Evolutionary conservation across 306 rosid species (phyloP), one percentile per base, ranked within the genome.

Genomic region (Fragaria vesca): DNA sequence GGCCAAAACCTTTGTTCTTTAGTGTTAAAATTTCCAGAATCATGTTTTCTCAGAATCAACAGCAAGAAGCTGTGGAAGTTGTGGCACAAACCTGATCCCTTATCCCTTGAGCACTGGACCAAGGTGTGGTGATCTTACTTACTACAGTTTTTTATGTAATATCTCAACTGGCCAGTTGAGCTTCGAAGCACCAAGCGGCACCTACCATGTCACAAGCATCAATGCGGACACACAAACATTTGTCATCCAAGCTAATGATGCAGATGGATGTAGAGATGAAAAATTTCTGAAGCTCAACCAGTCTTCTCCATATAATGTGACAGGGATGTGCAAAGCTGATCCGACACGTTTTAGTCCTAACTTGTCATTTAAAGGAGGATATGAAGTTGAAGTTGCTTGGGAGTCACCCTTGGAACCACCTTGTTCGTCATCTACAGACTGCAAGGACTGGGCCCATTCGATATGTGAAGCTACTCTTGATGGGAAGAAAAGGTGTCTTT

Each of bases 71-170:
- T 91, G 97, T 76, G 90, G 82, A 71, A 81, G 87, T 71, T 91
- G 97, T 84, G 97, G 97, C 66, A 90, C 94, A 85, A 89, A 90
- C 74, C 76, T 88, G 66, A 76, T 91, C 77, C 90, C 97, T 42
- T 91, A 91, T 80, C 97, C 97, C 51, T 87, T 91, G 1, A 88
- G 97, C 83, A 90, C 86, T 36, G 89, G 91, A 69, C 85, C 89
- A 69, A 54, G 80, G 58, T 90, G 94, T 71, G 97, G 97, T 32
- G 93, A 91, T 61, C 86, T 85, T 16, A 63, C 51, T 75, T 91
- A 88, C 88, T 78, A 80, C 51, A 85, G 81, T 84, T 88, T 90
- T 40, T 80, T 51, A 69, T 91, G 94, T 86, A 81, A 88, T 81
- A 40, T 17, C 67, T 62, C 90, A 50, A 43, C 84, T 40, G 94